phyloP scores from a whole-genome alignment of 2,329 filamentous ascomycete species.

The Thyridium curvatum region DNA sequence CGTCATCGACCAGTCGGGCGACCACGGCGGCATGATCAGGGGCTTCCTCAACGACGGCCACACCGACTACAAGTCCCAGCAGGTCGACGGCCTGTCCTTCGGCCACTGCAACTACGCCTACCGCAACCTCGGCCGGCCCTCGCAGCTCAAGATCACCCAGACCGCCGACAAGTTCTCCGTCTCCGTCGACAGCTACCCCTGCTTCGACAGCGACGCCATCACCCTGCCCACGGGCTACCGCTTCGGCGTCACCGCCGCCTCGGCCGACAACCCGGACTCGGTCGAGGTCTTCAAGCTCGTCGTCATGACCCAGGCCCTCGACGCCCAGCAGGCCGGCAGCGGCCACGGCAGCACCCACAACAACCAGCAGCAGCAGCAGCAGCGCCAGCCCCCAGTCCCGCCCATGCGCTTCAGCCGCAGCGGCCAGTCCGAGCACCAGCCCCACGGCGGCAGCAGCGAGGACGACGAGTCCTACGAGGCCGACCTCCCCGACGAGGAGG shows the following conservation, averaged over 20 bases:
- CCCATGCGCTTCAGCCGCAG: constrained; percentile 17
- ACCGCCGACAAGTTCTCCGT: constrained; percentile 64
- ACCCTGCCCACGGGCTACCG: constrained; percentile 72
- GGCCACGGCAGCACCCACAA: constrained; percentile 8
- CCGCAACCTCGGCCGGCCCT: constrained; percentile 83
- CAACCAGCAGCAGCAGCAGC: constrained; percentile 12
- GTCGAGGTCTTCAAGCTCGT: constrained; percentile 89
- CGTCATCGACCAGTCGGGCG: constrained; percentile 77
- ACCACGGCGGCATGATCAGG: constrained; percentile 71
- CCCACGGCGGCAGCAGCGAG: constrained; percentile 6
- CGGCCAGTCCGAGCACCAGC: constrained; percentile 14
- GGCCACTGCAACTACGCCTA: constrained; percentile 88
- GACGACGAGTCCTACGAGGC: constrained; percentile 28
- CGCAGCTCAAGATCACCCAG: constrained; percentile 68
- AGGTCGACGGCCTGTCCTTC: constrained; percentile 81
- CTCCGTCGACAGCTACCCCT: constrained; percentile 69
- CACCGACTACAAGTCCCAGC: constrained; percentile 71
- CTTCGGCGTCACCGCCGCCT: constrained; percentile 82
- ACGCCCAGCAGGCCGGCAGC: constrained; percentile 20
- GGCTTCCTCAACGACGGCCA: constrained; percentile 92
- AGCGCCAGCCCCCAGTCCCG: constrained; percentile 14
- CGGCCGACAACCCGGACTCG: constrained; percentile 86
- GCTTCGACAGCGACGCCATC: constrained; percentile 80
- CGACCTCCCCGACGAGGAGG: constrained; percentile 38
- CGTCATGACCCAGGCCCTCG: constrained; percentile 52